Evolutionary conservation across 768 basidiomycete genomes (phyloP).

Genomic region (Lentinula lateritia): DNA sequence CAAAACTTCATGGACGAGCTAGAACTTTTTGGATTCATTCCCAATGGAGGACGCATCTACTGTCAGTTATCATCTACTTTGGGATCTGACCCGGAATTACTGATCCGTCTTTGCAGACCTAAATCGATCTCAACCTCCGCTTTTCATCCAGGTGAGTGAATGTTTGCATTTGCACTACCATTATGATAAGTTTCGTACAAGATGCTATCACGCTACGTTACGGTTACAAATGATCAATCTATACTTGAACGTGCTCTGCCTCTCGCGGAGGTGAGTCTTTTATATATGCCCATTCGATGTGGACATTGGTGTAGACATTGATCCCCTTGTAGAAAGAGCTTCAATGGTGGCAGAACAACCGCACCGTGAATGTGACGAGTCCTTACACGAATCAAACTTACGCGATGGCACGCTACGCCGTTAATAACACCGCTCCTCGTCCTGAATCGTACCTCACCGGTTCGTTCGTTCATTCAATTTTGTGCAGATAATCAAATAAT

Average conservation of each 20-base stretch:
- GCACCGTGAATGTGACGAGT: slow-evolving; percentile 60
- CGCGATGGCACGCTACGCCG: slow-evolving; percentile 66
- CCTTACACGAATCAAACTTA: slow-evolving; percentile 67
- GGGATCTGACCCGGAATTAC: background rate
- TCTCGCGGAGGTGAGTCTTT: slow-evolving; percentile 58
- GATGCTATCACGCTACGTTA: slow-evolving; percentile 89
- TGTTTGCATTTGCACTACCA: background rate
- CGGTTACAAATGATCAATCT: slow-evolving; percentile 61
- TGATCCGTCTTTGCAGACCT: slow-evolving; percentile 43
- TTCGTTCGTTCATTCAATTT: slow-evolving; percentile 15
- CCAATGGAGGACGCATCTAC: slow-evolving; percentile 91
- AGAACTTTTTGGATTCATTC: slow-evolving; percentile 80
- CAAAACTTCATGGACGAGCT: slow-evolving; percentile 97
- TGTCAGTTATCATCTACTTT: slow-evolving; percentile 32
- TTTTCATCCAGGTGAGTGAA: slow-evolving; percentile 68
- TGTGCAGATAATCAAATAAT: background rate
- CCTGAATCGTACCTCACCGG: slow-evolving; percentile 78
- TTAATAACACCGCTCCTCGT: slow-evolving; percentile 79
- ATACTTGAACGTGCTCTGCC: slow-evolving; percentile 81
- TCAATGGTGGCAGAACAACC: slow-evolving; percentile 75
- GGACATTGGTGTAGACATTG: background rate
- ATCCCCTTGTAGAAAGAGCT: slow-evolving; percentile 56
- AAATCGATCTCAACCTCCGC: slow-evolving; percentile 87
- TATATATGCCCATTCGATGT: background rate
- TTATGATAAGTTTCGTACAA: slow-evolving; percentile 19